A percentile compares a stretch with the other conserved stretches of the same genome.
phyloP scores from a whole-genome alignment of 164 flowering plant genomes.

The Euptelea pleiosperma region DNA sequence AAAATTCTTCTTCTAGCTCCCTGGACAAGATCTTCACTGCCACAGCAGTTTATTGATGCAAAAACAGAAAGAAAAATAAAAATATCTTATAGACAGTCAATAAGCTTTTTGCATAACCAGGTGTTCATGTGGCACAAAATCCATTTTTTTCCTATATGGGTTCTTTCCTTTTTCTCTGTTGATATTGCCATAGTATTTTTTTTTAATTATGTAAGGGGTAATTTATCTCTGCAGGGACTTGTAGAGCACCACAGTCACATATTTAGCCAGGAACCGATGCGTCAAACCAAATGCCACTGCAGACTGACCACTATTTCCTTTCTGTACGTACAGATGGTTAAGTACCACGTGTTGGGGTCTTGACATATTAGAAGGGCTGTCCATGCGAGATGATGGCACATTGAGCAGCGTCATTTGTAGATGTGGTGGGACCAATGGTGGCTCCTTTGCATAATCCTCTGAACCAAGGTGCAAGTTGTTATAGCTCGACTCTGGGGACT shows the following conservation, averaged over 20 bases:
- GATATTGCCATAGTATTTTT: no score
- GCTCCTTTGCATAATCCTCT: constrained; percentile 89
- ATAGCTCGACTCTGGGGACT: constrained; percentile 89
- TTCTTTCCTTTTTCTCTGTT: no score
- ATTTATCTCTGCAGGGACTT: constrained; percentile 75
- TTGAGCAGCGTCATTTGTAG: constrained; percentile 75
- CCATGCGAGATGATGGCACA: constrained; percentile 48
- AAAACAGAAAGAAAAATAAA: no score
- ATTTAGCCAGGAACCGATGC: constrained; percentile 67
- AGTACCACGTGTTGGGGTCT: constrained; percentile 86
- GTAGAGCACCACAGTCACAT: constrained; percentile 89
- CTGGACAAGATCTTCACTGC: no score
- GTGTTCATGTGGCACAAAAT: no score
- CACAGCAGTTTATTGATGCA: no score
- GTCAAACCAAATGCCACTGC: constrained; percentile 91
- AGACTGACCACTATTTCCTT: constrained; percentile 63
- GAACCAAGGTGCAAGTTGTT: constrained; percentile 48
- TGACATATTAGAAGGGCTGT: constrained; percentile 33
- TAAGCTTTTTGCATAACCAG: no score
- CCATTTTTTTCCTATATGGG: no score
- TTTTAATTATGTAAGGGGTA: no score
- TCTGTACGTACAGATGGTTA: constrained; percentile 92
- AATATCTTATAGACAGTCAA: no score
- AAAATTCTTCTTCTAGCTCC: no score
- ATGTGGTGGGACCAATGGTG: constrained; percentile 84